Evolutionary conservation across 164 flowering plant species (phyloP).

Genomic region (Cinnamomum chago): DNA sequence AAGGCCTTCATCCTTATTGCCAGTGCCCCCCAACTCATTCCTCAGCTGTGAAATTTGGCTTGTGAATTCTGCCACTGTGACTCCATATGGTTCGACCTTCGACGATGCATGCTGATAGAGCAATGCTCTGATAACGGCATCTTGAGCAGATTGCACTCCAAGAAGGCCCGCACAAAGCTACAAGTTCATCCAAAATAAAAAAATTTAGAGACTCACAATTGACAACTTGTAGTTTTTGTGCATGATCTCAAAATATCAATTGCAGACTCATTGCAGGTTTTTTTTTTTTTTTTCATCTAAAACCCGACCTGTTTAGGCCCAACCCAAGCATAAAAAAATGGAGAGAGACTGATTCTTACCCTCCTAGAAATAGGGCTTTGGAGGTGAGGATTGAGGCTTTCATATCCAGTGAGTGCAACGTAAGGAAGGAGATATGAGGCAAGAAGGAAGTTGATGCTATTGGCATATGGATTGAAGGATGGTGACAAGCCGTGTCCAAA

Average conservation of each 20-base stretch:
- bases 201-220: not conserved
- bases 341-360: not conserved
- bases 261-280: too few species aligned
- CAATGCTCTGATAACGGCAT: conserved; percentile 62
- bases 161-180: conserved; percentile 68
- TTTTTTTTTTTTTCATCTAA: too few species aligned
- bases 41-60: conserved; percentile 49
- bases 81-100: conserved; percentile 49
- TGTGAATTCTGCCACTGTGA: conserved; percentile 70
- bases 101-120: conserved; percentile 31
- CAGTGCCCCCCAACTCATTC: conserved; percentile 42
- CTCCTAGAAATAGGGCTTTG: not conserved
- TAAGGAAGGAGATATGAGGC: conserved; percentile 27
- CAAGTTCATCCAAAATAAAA: not conserved
- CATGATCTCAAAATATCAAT: too few species aligned
- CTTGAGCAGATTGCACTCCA: conserved; percentile 81
- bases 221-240: not conserved
- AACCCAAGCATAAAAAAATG: too few species aligned
- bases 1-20: conserved; percentile 72
- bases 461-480: conserved; percentile 75
- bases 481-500: conserved; percentile 40
- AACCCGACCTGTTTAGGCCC: too few species aligned
- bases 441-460: conserved; percentile 35
- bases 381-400: not conserved
- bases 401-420: conserved; percentile 88